phyloP scores from a whole-genome alignment of 2,329 filamentous ascomycete genomes.

The Fonsecaea erecta region DNA sequence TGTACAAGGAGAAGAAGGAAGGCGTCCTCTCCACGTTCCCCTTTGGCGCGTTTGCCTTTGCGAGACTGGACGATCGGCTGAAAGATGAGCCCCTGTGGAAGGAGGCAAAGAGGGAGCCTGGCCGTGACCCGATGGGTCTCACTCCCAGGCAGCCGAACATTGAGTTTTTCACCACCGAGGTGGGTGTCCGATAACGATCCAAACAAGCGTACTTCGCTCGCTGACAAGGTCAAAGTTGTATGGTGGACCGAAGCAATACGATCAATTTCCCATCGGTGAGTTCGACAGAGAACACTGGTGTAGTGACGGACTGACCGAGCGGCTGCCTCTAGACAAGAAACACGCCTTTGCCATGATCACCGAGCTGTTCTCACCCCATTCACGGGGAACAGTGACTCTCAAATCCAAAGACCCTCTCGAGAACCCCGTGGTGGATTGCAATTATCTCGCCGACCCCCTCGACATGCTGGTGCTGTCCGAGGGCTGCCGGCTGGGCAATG shows the following conservation, averaged over 20 bases:
- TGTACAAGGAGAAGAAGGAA: constrained; percentile 63
- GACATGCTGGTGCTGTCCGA: constrained; percentile 65
- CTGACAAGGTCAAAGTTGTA: constrained; percentile 32
- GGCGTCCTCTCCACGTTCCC: constrained; percentile 66
- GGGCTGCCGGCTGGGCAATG: constrained; percentile 63
- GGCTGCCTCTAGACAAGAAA: constrained; percentile 47
- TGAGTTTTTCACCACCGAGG: constrained; percentile 67
- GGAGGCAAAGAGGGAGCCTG: constrained; percentile 51
- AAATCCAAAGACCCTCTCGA: constrained; percentile 54
- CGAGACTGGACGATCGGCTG: constrained; percentile 65
- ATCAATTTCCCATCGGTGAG: constrained; percentile 54
- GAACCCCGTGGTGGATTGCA: constrained; percentile 63
- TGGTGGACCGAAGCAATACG: constrained; percentile 59
- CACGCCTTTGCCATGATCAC: constrained; percentile 64
- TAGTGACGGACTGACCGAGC: not conserved
- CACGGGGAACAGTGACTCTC: constrained; percentile 60
- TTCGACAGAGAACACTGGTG: not conserved
- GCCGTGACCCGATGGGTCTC: constrained; percentile 68
- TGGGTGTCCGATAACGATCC: constrained; percentile 46
- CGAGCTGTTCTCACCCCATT: constrained; percentile 63
- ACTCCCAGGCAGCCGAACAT: constrained; percentile 62
- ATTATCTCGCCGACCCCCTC: constrained; percentile 61
- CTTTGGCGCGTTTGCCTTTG: constrained; percentile 66
- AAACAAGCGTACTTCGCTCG: not conserved
- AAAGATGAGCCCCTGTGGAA: constrained; percentile 61